A percentile compares a stretch with the other conserved stretches of the same genome.
Evolutionary conservation across 306 rosid species (phyloP).

Genomic region (Trichosanthes cucumerina): DNA sequence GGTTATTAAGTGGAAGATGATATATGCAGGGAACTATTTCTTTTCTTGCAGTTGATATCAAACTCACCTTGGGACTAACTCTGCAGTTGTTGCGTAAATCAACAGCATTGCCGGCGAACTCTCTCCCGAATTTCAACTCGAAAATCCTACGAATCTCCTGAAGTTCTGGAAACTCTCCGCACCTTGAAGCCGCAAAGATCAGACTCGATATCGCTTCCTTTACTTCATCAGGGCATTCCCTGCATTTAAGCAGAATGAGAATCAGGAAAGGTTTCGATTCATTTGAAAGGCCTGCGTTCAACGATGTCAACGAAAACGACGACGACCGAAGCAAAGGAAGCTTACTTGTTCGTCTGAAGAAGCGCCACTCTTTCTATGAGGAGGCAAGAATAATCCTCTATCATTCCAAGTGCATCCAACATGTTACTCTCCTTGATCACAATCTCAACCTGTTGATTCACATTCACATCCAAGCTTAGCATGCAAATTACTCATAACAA

Average conservation of each 20-base stretch:
- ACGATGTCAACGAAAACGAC: background rate
- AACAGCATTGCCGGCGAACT: constrained; percentile 45
- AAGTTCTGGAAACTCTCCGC: constrained; percentile 94
- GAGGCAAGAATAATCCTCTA: constrained; percentile 59
- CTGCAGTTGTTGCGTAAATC: constrained; percentile 69
- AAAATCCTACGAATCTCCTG: constrained; percentile 61
- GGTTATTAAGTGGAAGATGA: background rate
- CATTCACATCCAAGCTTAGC: background rate
- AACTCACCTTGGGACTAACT: constrained; percentile 48
- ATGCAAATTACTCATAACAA: background rate
- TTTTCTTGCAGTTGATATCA: background rate
- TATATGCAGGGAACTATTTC: background rate
- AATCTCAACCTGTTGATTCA: constrained; percentile 52
- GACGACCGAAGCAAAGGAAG: background rate
- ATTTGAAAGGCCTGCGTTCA: background rate
- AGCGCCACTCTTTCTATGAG: constrained; percentile 63
- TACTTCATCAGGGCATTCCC: constrained; percentile 75
- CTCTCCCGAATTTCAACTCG: constrained; percentile 58
- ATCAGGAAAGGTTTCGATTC: background rate
- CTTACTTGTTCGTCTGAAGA: constrained; percentile 66
- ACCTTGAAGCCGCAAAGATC: constrained; percentile 68
- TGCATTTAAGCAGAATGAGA: constrained; percentile 8
- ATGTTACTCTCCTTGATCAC: constrained; percentile 76
- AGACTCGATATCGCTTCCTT: constrained; percentile 61
- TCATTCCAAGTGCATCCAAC: constrained; percentile 56